phyloP scores from a whole-genome alignment of 179 eudicot species.

The Drosera spatulata region DNA sequence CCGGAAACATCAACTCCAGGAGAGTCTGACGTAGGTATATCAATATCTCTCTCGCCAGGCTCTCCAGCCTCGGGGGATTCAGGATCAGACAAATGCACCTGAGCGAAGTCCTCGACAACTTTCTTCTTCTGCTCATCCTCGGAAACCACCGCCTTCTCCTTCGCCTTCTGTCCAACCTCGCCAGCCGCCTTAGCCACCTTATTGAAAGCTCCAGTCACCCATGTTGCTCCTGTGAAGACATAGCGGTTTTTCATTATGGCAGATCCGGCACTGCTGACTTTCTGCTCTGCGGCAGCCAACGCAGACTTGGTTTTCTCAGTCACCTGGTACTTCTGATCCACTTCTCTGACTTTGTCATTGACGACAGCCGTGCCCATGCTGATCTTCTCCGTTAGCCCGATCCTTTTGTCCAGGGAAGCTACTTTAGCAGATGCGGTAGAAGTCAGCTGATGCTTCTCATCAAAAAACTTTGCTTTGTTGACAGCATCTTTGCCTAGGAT shows the following conservation, averaged over 20 bases:
- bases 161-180: slow-evolving; percentile 37
- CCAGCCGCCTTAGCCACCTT: slow-evolving; percentile 41
- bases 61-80: slow-evolving; percentile 21
- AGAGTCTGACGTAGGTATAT: slow-evolving; percentile 3
- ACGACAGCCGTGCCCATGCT: slow-evolving; percentile 44
- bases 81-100: slow-evolving; percentile 27
- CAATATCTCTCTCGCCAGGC: not conserved
- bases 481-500: slow-evolving; percentile 57
- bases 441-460: slow-evolving; percentile 54
- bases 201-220: slow-evolving; percentile 39
- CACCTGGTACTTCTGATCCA: slow-evolving; percentile 50
- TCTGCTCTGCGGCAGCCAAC: slow-evolving; percentile 36
- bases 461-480: slow-evolving; percentile 53
- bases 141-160: slow-evolving; percentile 34
- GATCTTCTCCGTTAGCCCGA: slow-evolving; percentile 51
- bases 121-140: slow-evolving; percentile 27
- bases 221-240: slow-evolving; percentile 36
- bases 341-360: slow-evolving; percentile 48
- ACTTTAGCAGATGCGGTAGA: slow-evolving; percentile 50
- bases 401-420: slow-evolving; percentile 46
- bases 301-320: slow-evolving; percentile 49
- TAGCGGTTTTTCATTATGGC: slow-evolving; percentile 54
- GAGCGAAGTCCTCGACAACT: slow-evolving; percentile 27
- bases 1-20: slow-evolving; percentile 1
- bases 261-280: slow-evolving; percentile 42